These are phyloP conservation scores for Gaertneriomyces sp. DNA, from an alignment of 192 early-diverging fungal species.

Conservation along the genomic window DNA sequence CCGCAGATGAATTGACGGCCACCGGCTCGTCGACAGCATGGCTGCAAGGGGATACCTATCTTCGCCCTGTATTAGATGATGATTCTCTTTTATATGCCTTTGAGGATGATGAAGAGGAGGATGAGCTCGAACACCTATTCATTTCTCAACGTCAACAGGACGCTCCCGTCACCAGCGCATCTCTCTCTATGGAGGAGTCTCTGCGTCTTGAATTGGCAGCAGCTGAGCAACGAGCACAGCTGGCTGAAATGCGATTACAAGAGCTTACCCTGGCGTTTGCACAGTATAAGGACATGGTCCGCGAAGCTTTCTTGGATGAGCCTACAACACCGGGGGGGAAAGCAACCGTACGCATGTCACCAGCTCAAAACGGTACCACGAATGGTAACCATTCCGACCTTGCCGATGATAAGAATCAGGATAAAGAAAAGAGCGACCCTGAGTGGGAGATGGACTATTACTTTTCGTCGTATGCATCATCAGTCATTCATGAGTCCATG, in stretches of 20 bases:
- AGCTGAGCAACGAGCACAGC: conserved; percentile 26
- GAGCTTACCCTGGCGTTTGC: conserved; percentile 35
- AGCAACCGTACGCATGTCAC: neutral
- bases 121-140: neutral
- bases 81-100: conserved; percentile 53
- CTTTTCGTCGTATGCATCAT: conserved; percentile 56
- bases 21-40: conserved; percentile 14
- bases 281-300: conserved; percentile 46
- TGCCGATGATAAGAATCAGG: too few relatives aligned
- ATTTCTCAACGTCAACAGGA: neutral
- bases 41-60: conserved; percentile 39
- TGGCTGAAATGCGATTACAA: conserved; percentile 31
- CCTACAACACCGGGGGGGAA: neutral
- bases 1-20: conserved; percentile 12
- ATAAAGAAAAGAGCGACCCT: conserved; percentile 20
- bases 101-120: conserved; percentile 48
- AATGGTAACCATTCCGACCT: conserved; percentile 4
- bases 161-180: conserved; percentile 1
- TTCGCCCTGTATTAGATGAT: conserved; percentile 47
- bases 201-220: conserved; percentile 9
- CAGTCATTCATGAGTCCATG: conserved; percentile 78
- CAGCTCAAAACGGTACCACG: neutral
- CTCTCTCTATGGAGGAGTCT: neutral
- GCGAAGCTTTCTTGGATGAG: conserved; percentile 43
- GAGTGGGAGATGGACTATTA: conserved; percentile 56